Evolutionary conservation across 2,329 filamentous ascomycete genomes (phyloP).

Genomic region (Pseudogymnoascus sp.): DNA sequence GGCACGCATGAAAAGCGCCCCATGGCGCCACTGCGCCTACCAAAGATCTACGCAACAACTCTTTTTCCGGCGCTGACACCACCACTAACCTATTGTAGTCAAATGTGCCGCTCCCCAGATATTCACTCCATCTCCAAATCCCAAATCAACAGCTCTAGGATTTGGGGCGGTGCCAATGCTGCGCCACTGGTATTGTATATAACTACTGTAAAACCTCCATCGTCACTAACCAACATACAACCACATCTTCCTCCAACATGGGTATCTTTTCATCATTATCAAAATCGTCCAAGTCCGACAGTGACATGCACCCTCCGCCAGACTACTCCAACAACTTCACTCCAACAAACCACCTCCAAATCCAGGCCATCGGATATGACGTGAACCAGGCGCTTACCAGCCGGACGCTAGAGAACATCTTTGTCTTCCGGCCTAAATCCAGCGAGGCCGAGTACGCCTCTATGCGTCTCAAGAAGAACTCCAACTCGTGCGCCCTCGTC

Average conservation of each 20-base stretch:
- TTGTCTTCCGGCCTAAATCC: not conserved
- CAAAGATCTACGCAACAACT: not conserved
- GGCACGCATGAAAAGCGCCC: not conserved
- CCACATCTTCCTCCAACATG: not conserved
- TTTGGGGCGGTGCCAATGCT: not conserved
- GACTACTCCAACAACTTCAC: slow-evolving; percentile 1
- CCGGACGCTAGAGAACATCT: slow-evolving; percentile 13
- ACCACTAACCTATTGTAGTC: not conserved
- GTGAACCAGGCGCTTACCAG: slow-evolving; percentile 9
- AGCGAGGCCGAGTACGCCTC: slow-evolving; percentile 9
- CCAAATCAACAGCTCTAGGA: not conserved
- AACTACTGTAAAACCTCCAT: not conserved
- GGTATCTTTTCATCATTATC: not conserved
- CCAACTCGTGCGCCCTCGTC: slow-evolving; percentile 13
- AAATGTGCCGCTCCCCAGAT: not conserved
- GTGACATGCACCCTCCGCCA: not conserved
- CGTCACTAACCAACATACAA: not conserved
- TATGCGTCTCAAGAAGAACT: slow-evolving; percentile 13
- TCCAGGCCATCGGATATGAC: slow-evolving; percentile 13
- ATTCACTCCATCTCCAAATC: not conserved
- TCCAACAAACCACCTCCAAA: slow-evolving; percentile 4
- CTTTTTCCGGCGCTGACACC: not conserved
- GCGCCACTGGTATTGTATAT: not conserved
- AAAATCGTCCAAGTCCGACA: not conserved
- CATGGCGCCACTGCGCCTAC: not conserved